Percentiles rank a stretch among this genome's conserved stretches.
These are phyloP conservation scores for Zangia roseola DNA, from an alignment of 768 basidiomycete species.

Conservation along the genomic window DNA sequence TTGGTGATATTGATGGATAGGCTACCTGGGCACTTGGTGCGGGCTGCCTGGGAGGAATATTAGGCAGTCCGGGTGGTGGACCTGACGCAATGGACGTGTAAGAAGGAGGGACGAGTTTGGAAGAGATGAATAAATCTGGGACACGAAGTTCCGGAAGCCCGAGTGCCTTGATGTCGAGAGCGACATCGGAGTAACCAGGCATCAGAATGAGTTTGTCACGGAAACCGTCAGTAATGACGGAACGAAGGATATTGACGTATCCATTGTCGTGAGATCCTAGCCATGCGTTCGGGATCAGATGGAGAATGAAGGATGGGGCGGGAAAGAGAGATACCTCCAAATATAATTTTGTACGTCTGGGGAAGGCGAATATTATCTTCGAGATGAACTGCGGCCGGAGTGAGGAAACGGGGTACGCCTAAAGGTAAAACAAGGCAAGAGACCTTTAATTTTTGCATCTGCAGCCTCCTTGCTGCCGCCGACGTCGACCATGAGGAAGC, in stretches of 20 bases:
- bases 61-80: slow-evolving; percentile 27
- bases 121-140: slow-evolving; percentile 57
- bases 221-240: slow-evolving; percentile 63
- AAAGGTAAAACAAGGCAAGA: not conserved
- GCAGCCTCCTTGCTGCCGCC: slow-evolving; percentile 72
- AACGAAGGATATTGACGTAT: slow-evolving; percentile 60
- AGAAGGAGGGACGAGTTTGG: slow-evolving; percentile 44
- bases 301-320: not conserved
- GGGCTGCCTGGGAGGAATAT: slow-evolving; percentile 10
- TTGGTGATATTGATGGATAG: slow-evolving; percentile 10
- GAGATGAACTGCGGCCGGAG: slow-evolving; percentile 34
- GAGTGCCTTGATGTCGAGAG: slow-evolving; percentile 56
- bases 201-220: slow-evolving; percentile 64
- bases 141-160: slow-evolving; percentile 52
- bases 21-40: slow-evolving; percentile 5
- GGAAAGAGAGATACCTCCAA: slow-evolving; percentile 50
- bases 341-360: slow-evolving; percentile 64
- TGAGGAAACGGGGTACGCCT: slow-evolving; percentile 5
- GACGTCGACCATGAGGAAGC: slow-evolving; percentile 69
- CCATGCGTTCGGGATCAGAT: not conserved
- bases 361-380: slow-evolving; percentile 47
- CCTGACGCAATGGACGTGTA: slow-evolving; percentile 25
- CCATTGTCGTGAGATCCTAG: slow-evolving; percentile 74
- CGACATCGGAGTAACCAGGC: slow-evolving; percentile 61
- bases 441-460: slow-evolving; percentile 75